Evolutionary conservation across 2,329 filamentous ascomycete genomes (phyloP), one percentile per base, ranked within the genome.

Genomic region (Hymenoscyphus linearis): DNA sequence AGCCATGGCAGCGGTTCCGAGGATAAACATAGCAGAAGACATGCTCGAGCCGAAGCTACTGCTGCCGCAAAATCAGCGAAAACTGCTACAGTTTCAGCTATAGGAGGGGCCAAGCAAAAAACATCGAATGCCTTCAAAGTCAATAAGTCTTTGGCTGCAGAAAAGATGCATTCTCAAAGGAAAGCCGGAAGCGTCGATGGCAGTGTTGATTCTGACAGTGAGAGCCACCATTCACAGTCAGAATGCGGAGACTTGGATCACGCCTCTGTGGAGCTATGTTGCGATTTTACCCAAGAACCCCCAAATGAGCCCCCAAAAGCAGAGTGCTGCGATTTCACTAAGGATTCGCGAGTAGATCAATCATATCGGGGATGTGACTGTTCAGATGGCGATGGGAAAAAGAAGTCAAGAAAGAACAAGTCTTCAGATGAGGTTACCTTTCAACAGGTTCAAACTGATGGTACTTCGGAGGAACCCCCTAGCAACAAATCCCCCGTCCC

Each of bases 201-300:
- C 18, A 50, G 18, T 50, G 10, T 50, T 50, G 44, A 50, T 22
- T 50, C 44, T 12, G 44, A 50, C 44, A 3, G 44, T 12, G 44
- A 50, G 22, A 50, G 44, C 10, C 22, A 50, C 10, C 44, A 50
- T 50, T 50, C 44, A 13, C 18, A 54, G 27, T 37, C 57, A 12
- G 16, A 53, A 10, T 59, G 57, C 54, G 44, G 36, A 25, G 57
- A 59, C 35, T 50, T 50, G 22, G 22, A 58, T 9, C 57, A 59
- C 53, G 57, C 27, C 26, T 18, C 44, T 25, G 18, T 37, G 9
- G 53, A 27, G 12, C 50, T 56, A 34, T 63, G 62, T 34, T 60
- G 37, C 34, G 47, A 59, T 53, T 52, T 35, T 37, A 50, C 44
- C 22, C 44, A 25, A 22, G 40, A 47, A 47, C 18, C 40, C 12